Base-by-base conservation (phyloP, 2,329 filamentous ascomycete genomes). In the Colletotrichum camelliae region DNA sequence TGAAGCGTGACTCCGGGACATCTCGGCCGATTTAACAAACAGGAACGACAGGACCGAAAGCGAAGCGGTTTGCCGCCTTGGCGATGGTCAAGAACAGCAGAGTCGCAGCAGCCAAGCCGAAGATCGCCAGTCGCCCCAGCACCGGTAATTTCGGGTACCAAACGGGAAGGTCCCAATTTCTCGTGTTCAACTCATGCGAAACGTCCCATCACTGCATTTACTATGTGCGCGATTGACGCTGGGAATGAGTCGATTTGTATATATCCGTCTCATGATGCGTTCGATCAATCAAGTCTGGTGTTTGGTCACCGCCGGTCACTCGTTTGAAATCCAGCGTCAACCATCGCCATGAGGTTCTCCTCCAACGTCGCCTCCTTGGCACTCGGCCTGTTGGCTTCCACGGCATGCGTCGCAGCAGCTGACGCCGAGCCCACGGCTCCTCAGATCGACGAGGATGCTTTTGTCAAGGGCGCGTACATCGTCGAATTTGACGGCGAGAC, bases 381-480 rank as follows among this genome's bases (percentile, higher is more conserved):
- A 7, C 43, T 74, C 8, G 71, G 67, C 29, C 67, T 74, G 8
- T 35, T 74, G 31, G 67, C 67, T 33, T 65, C 66, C 15, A 65
- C 71, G 7, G 27, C 67, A 15, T 39, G 43, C 35, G 58, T 70
- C 4, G 43, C 67, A 7, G 58, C 60, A 21, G 67, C 71, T n/a
- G 37, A 35, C 21, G 35, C 66, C 24, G 31, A 39, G 18, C 67
- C 57, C 1, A 21, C 37, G 12, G 65, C 31, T 4, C 33, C 71
- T 16, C 21, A 39, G 7, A 64, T 61, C 2, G 39, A 72, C n/a
- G 52, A 67, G 16, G 68, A 75, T 18, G 16, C 73, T 21, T 64
- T 76, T 57, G 76, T 81, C 3, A 76, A 74, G 8, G 80, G 80
- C n/a, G 77, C 77, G 18, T 81, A 79, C 62, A 81, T 81, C 43